Conservation (phyloP, 805 yeast genomes). For the Monosporozyma aerobia region DNA sequence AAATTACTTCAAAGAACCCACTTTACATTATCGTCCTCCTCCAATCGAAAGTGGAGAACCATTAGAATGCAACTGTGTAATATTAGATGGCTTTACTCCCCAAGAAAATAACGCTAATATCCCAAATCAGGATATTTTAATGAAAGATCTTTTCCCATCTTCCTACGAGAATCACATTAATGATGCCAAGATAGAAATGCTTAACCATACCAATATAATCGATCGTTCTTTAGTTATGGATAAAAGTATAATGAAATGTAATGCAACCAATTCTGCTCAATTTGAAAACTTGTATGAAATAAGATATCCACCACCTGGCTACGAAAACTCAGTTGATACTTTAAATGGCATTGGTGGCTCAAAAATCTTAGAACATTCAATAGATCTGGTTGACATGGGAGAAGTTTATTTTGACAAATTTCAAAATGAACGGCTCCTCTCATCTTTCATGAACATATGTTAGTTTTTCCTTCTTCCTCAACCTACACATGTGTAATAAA, state of each 20-base stretch:
- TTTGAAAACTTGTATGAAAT: not conserved
- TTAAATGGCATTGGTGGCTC: not conserved
- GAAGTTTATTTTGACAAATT: not conserved
- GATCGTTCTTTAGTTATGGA: not conserved
- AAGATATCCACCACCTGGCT: not conserved
- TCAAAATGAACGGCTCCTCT: not conserved
- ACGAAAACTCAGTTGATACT: not conserved
- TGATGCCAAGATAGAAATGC: not conserved
- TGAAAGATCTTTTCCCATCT: not conserved
- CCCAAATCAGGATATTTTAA: not conserved
- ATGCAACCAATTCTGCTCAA: not conserved
- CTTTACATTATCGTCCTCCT: not conserved
- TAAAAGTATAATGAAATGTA: not conserved
- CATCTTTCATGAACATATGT: not conserved
- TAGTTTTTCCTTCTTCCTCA: too few relatives aligned
- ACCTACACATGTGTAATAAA: too few relatives aligned
- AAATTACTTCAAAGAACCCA: slow-evolving; percentile 2
- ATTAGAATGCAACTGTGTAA: not conserved
- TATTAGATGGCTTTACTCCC: not conserved
- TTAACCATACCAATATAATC: not conserved
- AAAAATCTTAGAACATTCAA: not conserved
- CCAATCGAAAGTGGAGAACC: not conserved
- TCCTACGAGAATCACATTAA: not conserved
- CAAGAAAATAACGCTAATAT: not conserved
- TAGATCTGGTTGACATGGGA: not conserved